phyloP scores from a whole-genome alignment of 2,329 filamentous ascomycete species.

The Pseudogymnoascus sp. region DNA sequence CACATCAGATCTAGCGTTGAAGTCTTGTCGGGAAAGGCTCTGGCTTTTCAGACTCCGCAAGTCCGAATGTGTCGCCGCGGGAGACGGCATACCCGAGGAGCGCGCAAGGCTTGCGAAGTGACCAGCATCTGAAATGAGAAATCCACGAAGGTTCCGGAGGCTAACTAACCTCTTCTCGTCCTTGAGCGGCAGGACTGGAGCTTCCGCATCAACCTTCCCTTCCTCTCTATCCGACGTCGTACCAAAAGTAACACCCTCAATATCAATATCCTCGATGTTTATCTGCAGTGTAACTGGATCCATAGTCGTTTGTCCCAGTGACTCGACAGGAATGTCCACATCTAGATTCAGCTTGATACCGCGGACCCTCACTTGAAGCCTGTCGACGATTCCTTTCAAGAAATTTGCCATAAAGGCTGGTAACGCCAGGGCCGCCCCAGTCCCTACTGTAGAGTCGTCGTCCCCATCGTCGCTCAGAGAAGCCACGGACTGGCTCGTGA shows the following conservation, averaged over 20 bases:
- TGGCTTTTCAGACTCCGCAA: conserved; percentile 11
- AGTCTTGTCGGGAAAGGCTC: background rate
- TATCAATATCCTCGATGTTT: conserved; percentile 52
- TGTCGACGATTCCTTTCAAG: conserved; percentile 64
- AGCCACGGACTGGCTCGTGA: conserved; percentile 53
- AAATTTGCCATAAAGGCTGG: conserved; percentile 64
- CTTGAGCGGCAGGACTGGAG: conserved; percentile 33
- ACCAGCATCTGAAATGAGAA: conserved; percentile 58
- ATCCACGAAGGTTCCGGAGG: conserved; percentile 54
- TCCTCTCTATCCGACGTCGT: conserved; percentile 20
- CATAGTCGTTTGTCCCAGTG: conserved; percentile 24
- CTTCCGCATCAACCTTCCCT: background rate
- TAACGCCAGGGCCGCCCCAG: conserved; percentile 59
- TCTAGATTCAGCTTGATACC: conserved; percentile 60
- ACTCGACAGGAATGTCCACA: conserved; percentile 45
- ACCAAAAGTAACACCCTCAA: conserved; percentile 54
- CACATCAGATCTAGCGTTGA: background rate
- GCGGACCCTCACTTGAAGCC: conserved; percentile 57
- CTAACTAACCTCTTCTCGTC: conserved; percentile 58
- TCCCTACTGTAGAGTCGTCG: conserved; percentile 55
- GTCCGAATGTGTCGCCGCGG: conserved; percentile 40
- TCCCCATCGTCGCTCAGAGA: conserved; percentile 56
- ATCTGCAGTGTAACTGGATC: conserved; percentile 57
- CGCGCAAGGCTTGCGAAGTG: conserved; percentile 52
- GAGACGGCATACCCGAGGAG: conserved; percentile 51